Percentiles rank a stretch among this genome's conserved stretches.
These are phyloP conservation scores for Nevesoporus exiguus DNA, from an alignment of 768 basidiomycete species.

Conservation along the genomic window DNA sequence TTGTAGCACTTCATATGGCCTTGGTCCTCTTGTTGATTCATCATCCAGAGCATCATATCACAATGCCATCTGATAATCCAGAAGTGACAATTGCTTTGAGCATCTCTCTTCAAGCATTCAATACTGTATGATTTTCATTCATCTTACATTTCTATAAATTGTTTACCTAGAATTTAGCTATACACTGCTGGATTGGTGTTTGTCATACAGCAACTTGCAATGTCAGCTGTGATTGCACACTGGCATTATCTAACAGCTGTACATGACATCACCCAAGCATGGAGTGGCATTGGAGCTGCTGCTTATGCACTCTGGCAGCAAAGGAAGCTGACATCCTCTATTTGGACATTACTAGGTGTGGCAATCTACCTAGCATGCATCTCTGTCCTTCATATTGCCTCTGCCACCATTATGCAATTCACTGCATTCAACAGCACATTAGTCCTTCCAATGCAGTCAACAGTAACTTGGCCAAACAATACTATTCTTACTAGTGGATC, in stretches of 20 bases:
- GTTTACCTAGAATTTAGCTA: conserved; percentile 1
- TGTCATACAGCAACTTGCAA: conserved; percentile 18
- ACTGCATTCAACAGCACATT: neutral
- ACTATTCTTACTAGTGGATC: neutral
- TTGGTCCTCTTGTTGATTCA: too few species aligned
- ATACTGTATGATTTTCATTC: neutral
- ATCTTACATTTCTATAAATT: neutral
- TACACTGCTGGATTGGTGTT: neutral
- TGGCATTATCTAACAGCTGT: conserved; percentile 12
- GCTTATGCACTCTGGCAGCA: conserved; percentile 9
- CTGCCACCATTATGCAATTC: conserved; percentile 22
- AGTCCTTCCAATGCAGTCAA: neutral
- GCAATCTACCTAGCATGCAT: conserved; percentile 16
- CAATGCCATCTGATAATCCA: neutral
- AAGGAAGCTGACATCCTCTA: neutral
- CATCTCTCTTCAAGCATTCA: neutral
- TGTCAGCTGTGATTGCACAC: neutral
- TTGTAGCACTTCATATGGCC: too few species aligned
- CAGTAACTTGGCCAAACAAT: conserved; percentile 5
- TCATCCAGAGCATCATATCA: neutral
- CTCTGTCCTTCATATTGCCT: conserved; percentile 18
- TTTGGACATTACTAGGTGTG: neutral
- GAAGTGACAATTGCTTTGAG: neutral
- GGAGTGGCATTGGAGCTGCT: conserved; percentile 24
- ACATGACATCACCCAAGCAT: conserved; percentile 4